Conservation (phyloP, 2,329 filamentous ascomycete species). For the Tolypocladium amazonense region DNA sequence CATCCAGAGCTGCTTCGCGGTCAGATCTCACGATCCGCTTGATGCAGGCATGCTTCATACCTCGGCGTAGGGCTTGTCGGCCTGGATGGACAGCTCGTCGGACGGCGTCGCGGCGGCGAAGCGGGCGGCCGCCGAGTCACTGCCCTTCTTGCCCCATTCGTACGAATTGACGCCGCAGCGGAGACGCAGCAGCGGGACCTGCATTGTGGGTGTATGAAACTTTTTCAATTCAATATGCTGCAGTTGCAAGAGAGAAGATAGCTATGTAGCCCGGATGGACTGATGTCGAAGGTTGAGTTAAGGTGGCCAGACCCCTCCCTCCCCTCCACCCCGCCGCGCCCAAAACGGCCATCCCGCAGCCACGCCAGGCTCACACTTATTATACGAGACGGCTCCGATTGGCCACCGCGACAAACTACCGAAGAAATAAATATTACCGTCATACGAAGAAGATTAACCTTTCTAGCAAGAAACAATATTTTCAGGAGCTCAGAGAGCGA, state of each 20-base stretch:
- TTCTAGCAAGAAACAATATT: too few relatives aligned
- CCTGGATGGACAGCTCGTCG: conserved; percentile 63
- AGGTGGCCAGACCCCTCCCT: neutral
- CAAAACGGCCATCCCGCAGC: neutral
- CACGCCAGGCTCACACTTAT: too few relatives aligned
- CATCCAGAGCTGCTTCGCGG: conserved; percentile 78
- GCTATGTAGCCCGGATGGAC: too few relatives aligned
- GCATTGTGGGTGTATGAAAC: conserved; percentile 32
- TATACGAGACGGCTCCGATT: too few relatives aligned
- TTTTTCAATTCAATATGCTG: neutral
- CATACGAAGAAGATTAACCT: too few relatives aligned
- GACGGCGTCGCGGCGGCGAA: conserved; percentile 79
- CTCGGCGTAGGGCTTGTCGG: conserved; percentile 91
- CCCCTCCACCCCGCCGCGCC: neutral
- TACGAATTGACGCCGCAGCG: conserved; percentile 95
- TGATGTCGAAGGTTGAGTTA: neutral
- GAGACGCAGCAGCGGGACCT: conserved; percentile 74
- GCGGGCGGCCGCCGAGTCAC: conserved; percentile 75
- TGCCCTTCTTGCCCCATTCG: conserved; percentile 94
- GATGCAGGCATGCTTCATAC: conserved; percentile 31
- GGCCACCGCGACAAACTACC: too few relatives aligned
- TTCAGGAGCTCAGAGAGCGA: neutral
- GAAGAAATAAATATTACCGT: too few relatives aligned
- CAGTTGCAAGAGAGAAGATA: neutral
- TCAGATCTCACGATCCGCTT: neutral